phyloP scores from a whole-genome alignment of 305 asterid genomes.

The Stenogyne calaminthoides region DNA sequence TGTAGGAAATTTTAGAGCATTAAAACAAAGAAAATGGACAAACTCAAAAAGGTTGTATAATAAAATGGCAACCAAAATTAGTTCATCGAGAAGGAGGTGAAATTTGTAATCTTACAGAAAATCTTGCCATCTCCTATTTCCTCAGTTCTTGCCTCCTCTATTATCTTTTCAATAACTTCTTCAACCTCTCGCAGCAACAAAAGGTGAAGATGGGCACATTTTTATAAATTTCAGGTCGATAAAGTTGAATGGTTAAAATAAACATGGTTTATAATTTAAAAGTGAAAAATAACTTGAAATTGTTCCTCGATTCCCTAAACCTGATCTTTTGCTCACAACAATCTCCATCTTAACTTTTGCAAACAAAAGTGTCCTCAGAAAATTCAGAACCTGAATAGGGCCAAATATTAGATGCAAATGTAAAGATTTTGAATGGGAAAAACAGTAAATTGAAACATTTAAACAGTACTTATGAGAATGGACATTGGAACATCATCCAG shows the following conservation, averaged over 20 bases:
- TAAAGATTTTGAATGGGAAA: neutral
- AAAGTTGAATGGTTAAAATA: slow-evolving; percentile 9
- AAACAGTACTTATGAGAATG: neutral
- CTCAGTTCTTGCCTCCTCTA: slow-evolving; percentile 88
- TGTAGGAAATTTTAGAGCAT: slow-evolving; percentile 10
- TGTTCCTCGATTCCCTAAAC: slow-evolving; percentile 35
- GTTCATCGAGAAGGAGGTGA: slow-evolving; percentile 2
- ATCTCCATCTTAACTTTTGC: slow-evolving; percentile 93
- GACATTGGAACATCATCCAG: no score
- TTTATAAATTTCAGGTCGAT: slow-evolving; percentile 14
- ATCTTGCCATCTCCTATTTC: slow-evolving; percentile 98
- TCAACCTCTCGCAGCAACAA: slow-evolving; percentile 68
- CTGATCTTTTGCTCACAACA: slow-evolving; percentile 90
- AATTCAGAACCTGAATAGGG: slow-evolving; percentile 80
- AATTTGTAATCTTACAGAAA: slow-evolving; percentile 55
- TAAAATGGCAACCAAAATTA: neutral
- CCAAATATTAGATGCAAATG: slow-evolving; percentile 21
- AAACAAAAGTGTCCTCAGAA: slow-evolving; percentile 78
- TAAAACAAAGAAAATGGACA: slow-evolving; percentile 1
- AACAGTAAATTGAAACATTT: neutral
- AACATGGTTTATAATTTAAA: no score
- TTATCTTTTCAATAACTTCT: slow-evolving; percentile 76
- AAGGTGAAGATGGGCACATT: slow-evolving; percentile 16
- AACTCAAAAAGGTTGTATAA: neutral
- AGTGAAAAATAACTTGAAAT: neutral